Conservation (phyloP, 2,329 filamentous ascomycete species). For the Podosphaera fusca region DNA sequence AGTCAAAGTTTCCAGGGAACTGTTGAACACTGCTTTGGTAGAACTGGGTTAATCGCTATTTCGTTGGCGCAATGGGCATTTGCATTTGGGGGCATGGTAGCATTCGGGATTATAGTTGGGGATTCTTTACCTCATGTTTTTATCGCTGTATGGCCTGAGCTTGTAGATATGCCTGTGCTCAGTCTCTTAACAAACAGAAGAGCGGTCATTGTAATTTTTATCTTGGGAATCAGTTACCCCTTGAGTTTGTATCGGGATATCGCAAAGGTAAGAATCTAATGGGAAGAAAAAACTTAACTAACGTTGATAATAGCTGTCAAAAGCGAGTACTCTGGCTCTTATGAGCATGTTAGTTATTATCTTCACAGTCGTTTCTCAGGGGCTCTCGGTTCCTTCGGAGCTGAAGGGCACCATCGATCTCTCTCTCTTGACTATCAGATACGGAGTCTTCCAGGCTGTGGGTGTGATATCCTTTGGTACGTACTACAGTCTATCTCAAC, state of each 20-base stretch:
- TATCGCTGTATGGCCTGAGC: slow-evolving; percentile 53
- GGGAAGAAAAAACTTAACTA: background rate
- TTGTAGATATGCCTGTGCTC: slow-evolving; percentile 50
- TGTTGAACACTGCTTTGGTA: slow-evolving; percentile 86
- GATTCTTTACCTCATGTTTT: slow-evolving; percentile 89
- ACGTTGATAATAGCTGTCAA: slow-evolving; percentile 44
- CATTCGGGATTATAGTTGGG: slow-evolving; percentile 91
- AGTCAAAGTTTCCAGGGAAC: slow-evolving; percentile 89
- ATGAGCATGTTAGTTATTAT: slow-evolving; percentile 86
- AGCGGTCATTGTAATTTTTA: slow-evolving; percentile 71
- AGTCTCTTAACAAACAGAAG: slow-evolving; percentile 62
- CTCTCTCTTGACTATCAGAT: slow-evolving; percentile 54
- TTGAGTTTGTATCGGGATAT: slow-evolving; percentile 90
- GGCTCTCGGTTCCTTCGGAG: slow-evolving; percentile 47
- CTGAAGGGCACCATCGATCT: slow-evolving; percentile 47
- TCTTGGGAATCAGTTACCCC: slow-evolving; percentile 69
- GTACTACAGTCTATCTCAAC: slow-evolving; percentile 8
- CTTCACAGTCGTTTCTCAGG: slow-evolving; percentile 67
- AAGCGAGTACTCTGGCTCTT: slow-evolving; percentile 81
- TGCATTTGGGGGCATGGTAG: slow-evolving; percentile 96
- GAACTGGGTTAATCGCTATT: slow-evolving; percentile 70
- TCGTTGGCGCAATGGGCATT: slow-evolving; percentile 87
- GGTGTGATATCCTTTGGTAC: slow-evolving; percentile 93
- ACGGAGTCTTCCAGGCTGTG: slow-evolving; percentile 82
- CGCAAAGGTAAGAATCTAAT: slow-evolving; percentile 45